Percentiles rank a stretch among this genome's conserved stretches.
Evolutionary conservation across 441 rosid genomes (phyloP).

Genomic region (Breynia disticha): DNA sequence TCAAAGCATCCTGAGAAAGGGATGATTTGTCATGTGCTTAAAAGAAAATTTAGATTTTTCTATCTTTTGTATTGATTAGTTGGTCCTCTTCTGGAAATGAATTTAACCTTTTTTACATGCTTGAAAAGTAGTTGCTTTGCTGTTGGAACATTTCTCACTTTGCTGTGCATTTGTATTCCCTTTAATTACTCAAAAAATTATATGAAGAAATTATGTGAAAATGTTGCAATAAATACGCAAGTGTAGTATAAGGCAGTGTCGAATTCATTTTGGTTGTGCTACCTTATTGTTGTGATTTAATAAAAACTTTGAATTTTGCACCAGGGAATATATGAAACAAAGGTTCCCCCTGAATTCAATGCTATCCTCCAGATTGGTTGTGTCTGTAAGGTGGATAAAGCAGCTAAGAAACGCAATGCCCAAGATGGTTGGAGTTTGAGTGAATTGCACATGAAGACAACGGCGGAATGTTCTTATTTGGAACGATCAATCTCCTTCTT

Average conservation of each 20-base stretch:
- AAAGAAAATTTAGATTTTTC: neutral
- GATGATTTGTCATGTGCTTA: neutral
- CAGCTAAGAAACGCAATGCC: constrained; percentile 51
- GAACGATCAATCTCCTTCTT: constrained; percentile 71
- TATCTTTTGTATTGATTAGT: neutral
- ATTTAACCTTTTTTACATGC: neutral
- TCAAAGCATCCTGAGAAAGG: neutral
- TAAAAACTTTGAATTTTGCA: constrained; percentile 15
- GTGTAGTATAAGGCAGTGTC: constrained; percentile 5
- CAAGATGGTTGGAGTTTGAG: constrained; percentile 82
- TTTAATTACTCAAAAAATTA: neutral
- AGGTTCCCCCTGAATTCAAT: constrained; percentile 69
- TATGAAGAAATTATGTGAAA: neutral
- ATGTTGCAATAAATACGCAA: neutral
- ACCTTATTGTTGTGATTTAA: constrained; percentile 16
- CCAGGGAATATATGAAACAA: constrained; percentile 90
- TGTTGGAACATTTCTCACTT: neutral
- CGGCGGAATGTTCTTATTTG: constrained; percentile 82
- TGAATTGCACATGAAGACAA: constrained; percentile 88
- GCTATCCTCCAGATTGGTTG: constrained; percentile 89
- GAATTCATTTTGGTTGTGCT: constrained; percentile 9
- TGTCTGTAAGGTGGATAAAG: constrained; percentile 83
- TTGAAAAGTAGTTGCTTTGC: constrained; percentile 1
- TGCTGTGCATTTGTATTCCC: neutral
- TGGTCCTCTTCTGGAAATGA: neutral